phyloP scores from a whole-genome alignment of 257 asterid genomes.

The Nicotiana sylvestris region DNA sequence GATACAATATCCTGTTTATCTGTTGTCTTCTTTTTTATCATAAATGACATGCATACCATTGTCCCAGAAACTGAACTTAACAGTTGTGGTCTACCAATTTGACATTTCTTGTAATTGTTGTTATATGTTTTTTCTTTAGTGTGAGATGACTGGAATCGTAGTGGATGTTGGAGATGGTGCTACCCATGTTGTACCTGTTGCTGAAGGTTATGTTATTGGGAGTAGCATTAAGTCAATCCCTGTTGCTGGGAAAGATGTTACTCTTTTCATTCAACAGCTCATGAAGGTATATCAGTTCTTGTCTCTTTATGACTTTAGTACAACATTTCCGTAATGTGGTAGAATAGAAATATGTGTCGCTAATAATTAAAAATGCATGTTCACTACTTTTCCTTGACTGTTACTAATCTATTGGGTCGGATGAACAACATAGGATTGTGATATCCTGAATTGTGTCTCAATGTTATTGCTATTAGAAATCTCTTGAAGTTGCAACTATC shows the following conservation, averaged over 20 bases:
- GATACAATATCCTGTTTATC: not conserved
- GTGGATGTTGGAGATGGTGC: slow-evolving; percentile 98
- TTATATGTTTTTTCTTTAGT: slow-evolving; percentile 42
- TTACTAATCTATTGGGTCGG: not conserved
- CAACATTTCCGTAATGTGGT: not conserved
- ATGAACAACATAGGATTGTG: not conserved
- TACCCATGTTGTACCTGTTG: slow-evolving; percentile 96
- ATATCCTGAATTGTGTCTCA: slow-evolving; percentile 2
- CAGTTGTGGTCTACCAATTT: not conserved
- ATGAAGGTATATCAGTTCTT: slow-evolving; percentile 55
- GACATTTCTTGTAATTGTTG: slow-evolving; percentile 15
- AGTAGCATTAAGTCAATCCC: slow-evolving; percentile 97
- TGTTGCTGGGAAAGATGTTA: slow-evolving; percentile 78
- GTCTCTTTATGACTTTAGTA: not conserved
- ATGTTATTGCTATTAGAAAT: not conserved
- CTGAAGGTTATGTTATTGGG: slow-evolving; percentile 96
- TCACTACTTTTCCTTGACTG: not conserved
- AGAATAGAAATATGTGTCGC: not conserved
- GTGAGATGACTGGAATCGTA: slow-evolving; percentile 99
- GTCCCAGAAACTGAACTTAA: slow-evolving; percentile 8
- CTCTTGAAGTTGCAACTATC: not conserved
- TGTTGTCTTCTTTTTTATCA: not conserved
- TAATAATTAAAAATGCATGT: not conserved
- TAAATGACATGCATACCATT: not conserved
- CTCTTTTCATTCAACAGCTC: slow-evolving; percentile 83